Conservation (phyloP, 169 alveolate genomes). For the Babesia ovis region DNA sequence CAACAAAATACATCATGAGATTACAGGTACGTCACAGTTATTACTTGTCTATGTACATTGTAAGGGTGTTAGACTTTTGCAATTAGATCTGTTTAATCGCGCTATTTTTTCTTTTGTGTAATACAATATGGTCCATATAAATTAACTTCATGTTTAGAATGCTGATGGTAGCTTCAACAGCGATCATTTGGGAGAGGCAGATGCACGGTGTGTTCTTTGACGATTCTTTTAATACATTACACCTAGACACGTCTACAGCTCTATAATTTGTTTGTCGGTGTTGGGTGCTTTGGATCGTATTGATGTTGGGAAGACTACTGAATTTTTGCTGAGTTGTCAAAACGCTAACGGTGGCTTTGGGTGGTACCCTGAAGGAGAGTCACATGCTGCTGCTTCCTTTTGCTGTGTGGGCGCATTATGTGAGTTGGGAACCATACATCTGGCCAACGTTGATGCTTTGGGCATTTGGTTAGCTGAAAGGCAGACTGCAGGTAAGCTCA, state of each 20-base stretch:
- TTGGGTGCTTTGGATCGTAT: constrained; percentile 80
- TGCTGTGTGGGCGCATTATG: constrained; percentile 86
- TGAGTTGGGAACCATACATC: constrained; percentile 53
- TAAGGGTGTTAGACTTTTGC: too few relatives aligned
- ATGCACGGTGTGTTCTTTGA: constrained; percentile 77
- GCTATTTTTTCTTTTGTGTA: neutral
- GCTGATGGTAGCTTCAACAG: constrained; percentile 93
- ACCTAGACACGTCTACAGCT: constrained; percentile 87
- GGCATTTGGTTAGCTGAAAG: constrained; percentile 91
- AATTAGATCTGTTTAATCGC: too few relatives aligned
- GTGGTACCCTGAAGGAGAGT: constrained; percentile 92
- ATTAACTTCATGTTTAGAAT: constrained; percentile 59
- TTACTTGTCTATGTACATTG: too few relatives aligned
- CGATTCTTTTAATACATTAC: too few relatives aligned
- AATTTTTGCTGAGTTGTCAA: constrained; percentile 86
- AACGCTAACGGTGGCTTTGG: constrained; percentile 95
- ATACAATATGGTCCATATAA: neutral
- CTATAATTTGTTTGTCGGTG: constrained; percentile 86
- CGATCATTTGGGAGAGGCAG: constrained; percentile 93
- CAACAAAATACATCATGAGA: constrained; percentile 81
- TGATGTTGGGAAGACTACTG: constrained; percentile 82
- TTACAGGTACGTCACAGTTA: constrained; percentile 71
- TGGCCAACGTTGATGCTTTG: constrained; percentile 39
- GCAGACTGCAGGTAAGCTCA: constrained; percentile 80
- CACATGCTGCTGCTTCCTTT: constrained; percentile 96